Base-by-base conservation (phyloP, 2,329 filamentous ascomycete genomes). In the Nemania diffusa region DNA sequence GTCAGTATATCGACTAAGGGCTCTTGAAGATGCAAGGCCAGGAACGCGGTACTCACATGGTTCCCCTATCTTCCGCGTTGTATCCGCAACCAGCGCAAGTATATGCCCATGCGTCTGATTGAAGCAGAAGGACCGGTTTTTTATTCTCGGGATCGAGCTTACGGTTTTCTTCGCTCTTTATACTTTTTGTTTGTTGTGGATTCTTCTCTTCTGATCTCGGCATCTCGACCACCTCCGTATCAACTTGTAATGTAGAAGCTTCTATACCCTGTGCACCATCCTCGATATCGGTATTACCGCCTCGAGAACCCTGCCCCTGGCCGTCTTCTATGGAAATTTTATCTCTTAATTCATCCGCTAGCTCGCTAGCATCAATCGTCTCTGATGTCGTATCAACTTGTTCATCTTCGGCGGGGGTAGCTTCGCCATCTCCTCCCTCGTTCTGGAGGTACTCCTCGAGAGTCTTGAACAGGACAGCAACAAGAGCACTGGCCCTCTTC, bases 71-170 rank as follows among this genome's bases (percentile, higher is more conserved):
- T 24, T 61, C 58, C 5, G 58, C 58, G n/a, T 61, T 34, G 26
- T 61, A 53, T 42, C 48, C 58, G 13, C 58, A 61, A 22, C 58
- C 58, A 32, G 53, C 48, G 34, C 58, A 61, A 9, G 17, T 2
- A 11, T 61, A 61, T 20, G 17, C 5, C 58, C 58, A 61, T 9
- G 58, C 58, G 13, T 61, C 5, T 1, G 58, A 53, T 22, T 52
- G 34, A 26, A 61, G 58, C 1, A 52, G 58, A 37, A 61, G 58
- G 22, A 46, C 58, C 17, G 51, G 17, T 44, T 61, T 61, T 5
- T 9, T 13, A 26, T n/a, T 17, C 11, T 53, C 29, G 7, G 46
- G 22, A 20, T 22, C 15, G 22, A 42, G 1, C 8, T n/a, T 15
- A 9, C 26, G n/a, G n/a, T n/a, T n/a, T n/a, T 51, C 57, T 27